These are phyloP conservation scores for Lichtheimia ornata DNA, from an alignment of 371 early-diverging fungal genomes.

Conservation along the genomic window DNA sequence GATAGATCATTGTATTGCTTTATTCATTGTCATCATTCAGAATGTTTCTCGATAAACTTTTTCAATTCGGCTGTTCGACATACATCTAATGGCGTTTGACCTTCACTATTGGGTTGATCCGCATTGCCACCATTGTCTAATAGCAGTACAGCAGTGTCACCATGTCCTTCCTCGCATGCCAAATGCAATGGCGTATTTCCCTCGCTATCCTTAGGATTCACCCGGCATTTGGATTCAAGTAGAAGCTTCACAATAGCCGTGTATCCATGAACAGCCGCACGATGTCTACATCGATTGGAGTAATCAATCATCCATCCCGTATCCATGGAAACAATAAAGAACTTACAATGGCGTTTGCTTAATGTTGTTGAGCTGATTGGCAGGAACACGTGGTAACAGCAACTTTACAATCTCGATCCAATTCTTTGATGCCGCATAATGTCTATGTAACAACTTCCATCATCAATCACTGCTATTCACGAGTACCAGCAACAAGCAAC, in stretches of 20 bases:
- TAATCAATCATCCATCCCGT: no score
- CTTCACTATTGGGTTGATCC: conserved; percentile 46
- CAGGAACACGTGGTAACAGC: conserved; percentile 44
- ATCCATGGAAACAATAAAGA: not conserved
- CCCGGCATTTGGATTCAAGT: conserved; percentile 40
- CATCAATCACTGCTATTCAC: not conserved
- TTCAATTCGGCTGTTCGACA: conserved; percentile 17
- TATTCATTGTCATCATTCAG: not conserved
- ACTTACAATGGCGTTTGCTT: conserved; percentile 59
- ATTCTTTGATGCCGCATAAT: conserved; percentile 62
- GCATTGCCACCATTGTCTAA: conserved; percentile 50
- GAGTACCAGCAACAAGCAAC: conserved; percentile 4
- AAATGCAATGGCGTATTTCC: conserved; percentile 63
- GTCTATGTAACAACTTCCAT: conserved; percentile 24
- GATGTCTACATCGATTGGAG: conserved; percentile 52
- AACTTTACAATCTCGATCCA: conserved; percentile 46
- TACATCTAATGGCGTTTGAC: conserved; percentile 45
- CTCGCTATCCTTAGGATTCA: conserved; percentile 52
- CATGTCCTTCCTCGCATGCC: conserved; percentile 66
- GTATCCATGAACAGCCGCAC: conserved; percentile 53
- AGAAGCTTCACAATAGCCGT: conserved; percentile 44
- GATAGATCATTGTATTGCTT: no score
- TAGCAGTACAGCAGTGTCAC: conserved; percentile 49
- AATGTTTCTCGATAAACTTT: conserved; percentile 5
- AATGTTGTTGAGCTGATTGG: conserved; percentile 46